Conservation (phyloP, 139 green algal genomes). For the Volvox africanus region DNA sequence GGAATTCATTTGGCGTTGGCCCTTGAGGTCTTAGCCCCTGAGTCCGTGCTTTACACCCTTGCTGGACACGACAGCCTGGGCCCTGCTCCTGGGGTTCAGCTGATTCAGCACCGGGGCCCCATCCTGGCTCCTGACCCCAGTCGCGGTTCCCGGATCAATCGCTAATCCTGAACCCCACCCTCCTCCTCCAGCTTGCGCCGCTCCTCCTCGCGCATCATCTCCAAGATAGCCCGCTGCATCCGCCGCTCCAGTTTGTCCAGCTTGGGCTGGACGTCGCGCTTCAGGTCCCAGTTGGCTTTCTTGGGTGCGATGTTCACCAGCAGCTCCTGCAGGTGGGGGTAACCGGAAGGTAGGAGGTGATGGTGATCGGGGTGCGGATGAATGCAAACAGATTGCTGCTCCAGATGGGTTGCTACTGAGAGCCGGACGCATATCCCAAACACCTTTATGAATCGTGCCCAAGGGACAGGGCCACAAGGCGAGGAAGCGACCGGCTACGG, state of each 20-base stretch:
- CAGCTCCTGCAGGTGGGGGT: slow-evolving; percentile 74
- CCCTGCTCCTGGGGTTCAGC: too few species aligned
- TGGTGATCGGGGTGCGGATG: background rate
- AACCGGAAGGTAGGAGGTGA: background rate
- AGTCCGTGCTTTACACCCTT: too few species aligned
- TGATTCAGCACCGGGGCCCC: too few species aligned
- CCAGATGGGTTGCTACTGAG: background rate
- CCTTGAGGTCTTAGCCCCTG: too few species aligned
- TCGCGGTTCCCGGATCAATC: background rate
- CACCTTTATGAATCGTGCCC: too few species aligned
- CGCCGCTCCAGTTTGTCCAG: slow-evolving; percentile 85
- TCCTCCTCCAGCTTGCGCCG: slow-evolving; percentile 55
- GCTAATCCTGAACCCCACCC: slow-evolving; percentile 37
- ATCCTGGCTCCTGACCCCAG: background rate
- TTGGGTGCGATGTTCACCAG: slow-evolving; percentile 90
- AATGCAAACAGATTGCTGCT: background rate
- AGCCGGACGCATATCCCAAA: too few species aligned
- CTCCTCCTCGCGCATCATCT: slow-evolving; percentile 82
- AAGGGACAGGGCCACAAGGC: too few species aligned
- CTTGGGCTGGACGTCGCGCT: slow-evolving; percentile 83
- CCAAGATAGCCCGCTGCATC: slow-evolving; percentile 84
- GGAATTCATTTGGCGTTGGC: too few species aligned
- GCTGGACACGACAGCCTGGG: too few species aligned
- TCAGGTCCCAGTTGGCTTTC: slow-evolving; percentile 94
- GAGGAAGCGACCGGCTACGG: too few species aligned